Evolutionary conservation across 192 early-diverging fungal genomes (phyloP).

Genomic region (Kappamyces sp.): DNA sequence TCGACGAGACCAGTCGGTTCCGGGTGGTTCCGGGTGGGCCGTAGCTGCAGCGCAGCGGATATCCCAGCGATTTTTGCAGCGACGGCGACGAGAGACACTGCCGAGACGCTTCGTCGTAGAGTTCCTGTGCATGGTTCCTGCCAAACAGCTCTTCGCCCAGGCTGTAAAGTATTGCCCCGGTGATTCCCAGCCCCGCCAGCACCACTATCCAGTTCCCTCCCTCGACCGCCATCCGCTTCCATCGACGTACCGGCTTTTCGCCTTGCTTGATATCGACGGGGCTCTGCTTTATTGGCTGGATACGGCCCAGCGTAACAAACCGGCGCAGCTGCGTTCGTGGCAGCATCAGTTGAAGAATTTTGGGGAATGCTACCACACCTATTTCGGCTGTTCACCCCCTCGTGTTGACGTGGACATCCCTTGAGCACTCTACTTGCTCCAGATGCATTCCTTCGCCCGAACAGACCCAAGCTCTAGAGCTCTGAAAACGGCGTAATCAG

Average conservation of each 20-base stretch:
- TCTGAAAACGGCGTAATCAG: too few relatives aligned
- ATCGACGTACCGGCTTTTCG: constrained; percentile 2
- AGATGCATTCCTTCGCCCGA: background rate
- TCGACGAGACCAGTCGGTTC: background rate
- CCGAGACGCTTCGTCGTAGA: constrained; percentile 9
- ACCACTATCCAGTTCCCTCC: constrained; percentile 3
- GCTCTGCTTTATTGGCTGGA: constrained; percentile 8
- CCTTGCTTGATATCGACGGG: constrained; percentile 1
- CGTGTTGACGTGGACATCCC: too few relatives aligned
- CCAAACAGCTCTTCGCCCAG: constrained; percentile 13
- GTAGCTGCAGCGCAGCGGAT: constrained; percentile 7
- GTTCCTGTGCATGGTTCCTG: constrained; percentile 7
- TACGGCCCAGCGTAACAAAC: background rate
- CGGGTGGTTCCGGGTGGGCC: constrained; percentile 2
- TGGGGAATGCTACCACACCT: too few relatives aligned
- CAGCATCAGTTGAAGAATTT: too few relatives aligned
- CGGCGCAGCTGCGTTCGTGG: too few relatives aligned
- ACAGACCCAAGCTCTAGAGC: too few relatives aligned
- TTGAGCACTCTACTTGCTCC: background rate
- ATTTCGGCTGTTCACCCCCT: too few relatives aligned
- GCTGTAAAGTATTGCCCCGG: constrained; percentile 6
- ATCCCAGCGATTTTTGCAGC: background rate
- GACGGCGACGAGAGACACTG: background rate
- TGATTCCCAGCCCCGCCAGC: background rate
- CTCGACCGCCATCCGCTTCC: background rate